A percentile compares a stretch with the other conserved stretches of the same genome.
Conservation (phyloP, 164 flowering plant species). For the Brasenia schreberi region DNA sequence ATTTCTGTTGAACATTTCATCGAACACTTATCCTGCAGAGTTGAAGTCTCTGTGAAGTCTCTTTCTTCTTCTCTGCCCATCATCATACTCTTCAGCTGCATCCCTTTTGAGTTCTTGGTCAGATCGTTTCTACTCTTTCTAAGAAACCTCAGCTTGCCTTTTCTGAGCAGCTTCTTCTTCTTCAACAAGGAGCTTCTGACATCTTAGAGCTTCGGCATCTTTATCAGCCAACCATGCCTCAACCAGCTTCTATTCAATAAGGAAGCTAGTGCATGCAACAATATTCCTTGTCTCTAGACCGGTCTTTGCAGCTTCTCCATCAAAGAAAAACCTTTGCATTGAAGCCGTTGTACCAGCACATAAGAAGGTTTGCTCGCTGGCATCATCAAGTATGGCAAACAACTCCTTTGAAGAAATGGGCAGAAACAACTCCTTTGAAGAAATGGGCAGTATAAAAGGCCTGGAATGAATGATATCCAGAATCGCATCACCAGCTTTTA, state of each 20-base stretch:
- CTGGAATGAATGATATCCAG: constrained; percentile 64
- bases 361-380: constrained; percentile 78
- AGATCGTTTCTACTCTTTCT: too few species aligned
- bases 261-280: constrained; percentile 67
- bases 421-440: constrained; percentile 55
- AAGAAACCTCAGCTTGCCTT: too few species aligned
- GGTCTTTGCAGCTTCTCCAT: constrained; percentile 72
- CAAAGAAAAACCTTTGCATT: constrained; percentile 65
- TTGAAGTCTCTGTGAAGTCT: too few species aligned
- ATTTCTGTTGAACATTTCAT: too few species aligned
- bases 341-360: constrained; percentile 60
- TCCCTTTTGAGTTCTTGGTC: too few species aligned
- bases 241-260: constrained; percentile 80
- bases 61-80: too few species aligned
- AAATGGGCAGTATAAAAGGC: constrained; percentile 47
- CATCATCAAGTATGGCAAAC: constrained; percentile 74
- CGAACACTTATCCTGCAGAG: too few species aligned
- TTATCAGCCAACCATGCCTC: constrained; percentile 56
- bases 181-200: too few species aligned
- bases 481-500: constrained; percentile 62
- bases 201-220: constrained; percentile 49
- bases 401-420: constrained; percentile 57
- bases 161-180: constrained; percentile 16
- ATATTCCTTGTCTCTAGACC: constrained; percentile 64
- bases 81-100: too few species aligned